Base-by-base conservation (phyloP, 140 eudicot species). In the Oenanthe javanica region DNA sequence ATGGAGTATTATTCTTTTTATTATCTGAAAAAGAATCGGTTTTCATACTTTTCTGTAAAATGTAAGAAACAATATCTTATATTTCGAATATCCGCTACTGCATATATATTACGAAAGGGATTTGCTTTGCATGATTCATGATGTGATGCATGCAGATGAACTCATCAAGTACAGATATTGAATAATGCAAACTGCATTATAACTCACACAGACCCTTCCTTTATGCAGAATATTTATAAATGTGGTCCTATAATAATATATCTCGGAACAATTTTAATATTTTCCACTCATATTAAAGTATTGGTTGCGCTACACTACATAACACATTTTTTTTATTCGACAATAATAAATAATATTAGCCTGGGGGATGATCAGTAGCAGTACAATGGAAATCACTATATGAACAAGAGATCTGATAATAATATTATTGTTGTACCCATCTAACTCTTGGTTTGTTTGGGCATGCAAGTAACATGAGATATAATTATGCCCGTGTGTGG, bases 131-230 rank as follows among this genome's bases (percentile, higher is more conserved):
- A 67, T 13, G 73, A 67, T 67, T 31, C 36, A 31, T 31, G 36
- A 31, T 31, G 31, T 13, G 73, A 67, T 67, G 48, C 76, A 71
- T 71, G 76, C 76, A 71, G 40, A 42, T 69, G 47, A 69, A 69
- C 36, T 31, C 36, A 31, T 31, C 36, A 31, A 31, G 75, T 69
- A 69, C 75, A 36, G 19, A 36, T 31, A 31, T 31, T 31, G n/a
- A 27, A 69, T 38, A 38, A 72, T 74, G 42, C 77, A 21, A 43
- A 19, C 2, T 23, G 40, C 40, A 74, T 74, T 45, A 74, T 45
- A 43, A 73, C 36, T 13, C 4, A 51, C 55, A 45, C 45, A 21
- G 31, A 38, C 54, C 77, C 77, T 73, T 73, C 77, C 27, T 74
- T n/a, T 21, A 46, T 45, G 2, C 77, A 16, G 50, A 72, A 46